phyloP scores from a whole-genome alignment of 805 yeast species.

The Schizosaccharomyces cryophilus region DNA sequence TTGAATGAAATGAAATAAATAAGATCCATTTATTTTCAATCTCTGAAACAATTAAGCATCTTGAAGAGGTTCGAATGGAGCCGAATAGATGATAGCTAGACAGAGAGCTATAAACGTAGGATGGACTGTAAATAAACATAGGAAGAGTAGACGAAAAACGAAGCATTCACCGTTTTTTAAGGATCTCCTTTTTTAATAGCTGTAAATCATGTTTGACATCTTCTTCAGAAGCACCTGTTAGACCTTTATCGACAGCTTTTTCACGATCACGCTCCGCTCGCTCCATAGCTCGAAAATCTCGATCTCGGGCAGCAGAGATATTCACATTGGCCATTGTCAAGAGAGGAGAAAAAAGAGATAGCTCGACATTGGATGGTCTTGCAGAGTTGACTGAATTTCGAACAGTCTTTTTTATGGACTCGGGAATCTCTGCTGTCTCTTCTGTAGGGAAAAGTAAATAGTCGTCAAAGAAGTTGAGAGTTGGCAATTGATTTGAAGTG shows the following conservation, averaged over 20 bases:
- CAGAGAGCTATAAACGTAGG: no score
- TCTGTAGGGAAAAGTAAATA: neutral
- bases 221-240: neutral
- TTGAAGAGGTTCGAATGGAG: neutral
- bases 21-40: neutral
- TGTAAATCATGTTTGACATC: neutral
- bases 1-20: neutral
- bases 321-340: neutral
- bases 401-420: neutral
- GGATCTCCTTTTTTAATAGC: neutral
- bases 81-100: no score
- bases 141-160: neutral
- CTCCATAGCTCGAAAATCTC: constrained; percentile 1
- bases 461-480: neutral
- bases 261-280: constrained; percentile 1
- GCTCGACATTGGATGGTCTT: neutral
- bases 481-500: neutral
- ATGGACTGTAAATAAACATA: neutral
- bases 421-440: neutral
- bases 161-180: neutral
- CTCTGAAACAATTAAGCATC: neutral
- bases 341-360: neutral
- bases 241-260: neutral
- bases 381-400: neutral
- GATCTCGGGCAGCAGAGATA: neutral